Conservation (phyloP, 371 early-diverging fungal species). For the Mucor mucedo region DNA sequence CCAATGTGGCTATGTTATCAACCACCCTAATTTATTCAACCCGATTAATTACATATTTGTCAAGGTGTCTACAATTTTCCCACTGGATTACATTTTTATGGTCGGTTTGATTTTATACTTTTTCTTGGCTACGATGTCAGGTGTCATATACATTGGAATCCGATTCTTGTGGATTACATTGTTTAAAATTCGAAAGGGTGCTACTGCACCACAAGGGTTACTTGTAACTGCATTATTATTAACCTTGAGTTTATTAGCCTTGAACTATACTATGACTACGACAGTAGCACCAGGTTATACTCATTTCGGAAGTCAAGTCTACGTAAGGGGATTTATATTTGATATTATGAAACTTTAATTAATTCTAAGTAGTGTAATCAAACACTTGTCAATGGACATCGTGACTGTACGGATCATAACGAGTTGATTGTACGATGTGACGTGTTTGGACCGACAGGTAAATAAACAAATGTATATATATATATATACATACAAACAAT, state of each 20-base stretch:
- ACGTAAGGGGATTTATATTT: slow-evolving; percentile 35
- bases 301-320: slow-evolving; percentile 66
- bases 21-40: slow-evolving; percentile 62
- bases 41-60: slow-evolving; percentile 68
- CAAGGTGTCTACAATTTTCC: slow-evolving; percentile 60
- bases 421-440: slow-evolving; percentile 61
- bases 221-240: slow-evolving; percentile 55
- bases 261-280: slow-evolving; percentile 58
- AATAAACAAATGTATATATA: not conserved
- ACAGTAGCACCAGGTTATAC: slow-evolving; percentile 63
- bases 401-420: slow-evolving; percentile 53
- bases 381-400: slow-evolving; percentile 30
- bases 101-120: slow-evolving; percentile 65
- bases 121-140: slow-evolving; percentile 65
- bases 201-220: slow-evolving; percentile 66
- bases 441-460: slow-evolving; percentile 56
- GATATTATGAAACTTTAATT: slow-evolving; percentile 10
- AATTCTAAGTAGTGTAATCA: slow-evolving; percentile 54
- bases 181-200: slow-evolving; percentile 56
- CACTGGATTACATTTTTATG: slow-evolving; percentile 69
- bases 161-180: slow-evolving; percentile 67
- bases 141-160: slow-evolving; percentile 64
- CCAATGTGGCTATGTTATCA: slow-evolving; percentile 69
- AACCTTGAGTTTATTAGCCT: slow-evolving; percentile 55
- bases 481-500: too few relatives aligned